Evolutionary conservation across 2,329 filamentous ascomycete genomes (phyloP).

Genomic region (Tricladium varicosporioides): DNA sequence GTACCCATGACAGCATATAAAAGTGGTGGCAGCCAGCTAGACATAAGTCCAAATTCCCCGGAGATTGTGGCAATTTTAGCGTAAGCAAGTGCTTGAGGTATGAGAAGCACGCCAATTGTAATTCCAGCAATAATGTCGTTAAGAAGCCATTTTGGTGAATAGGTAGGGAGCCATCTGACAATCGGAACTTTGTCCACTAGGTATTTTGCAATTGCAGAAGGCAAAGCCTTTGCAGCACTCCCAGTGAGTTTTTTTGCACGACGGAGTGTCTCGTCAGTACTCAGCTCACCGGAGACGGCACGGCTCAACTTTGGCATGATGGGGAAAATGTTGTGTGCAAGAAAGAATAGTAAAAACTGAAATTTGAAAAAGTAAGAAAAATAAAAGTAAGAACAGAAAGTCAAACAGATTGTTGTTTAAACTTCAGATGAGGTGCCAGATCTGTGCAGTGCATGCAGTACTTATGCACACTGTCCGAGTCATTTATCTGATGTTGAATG

Average conservation of each 20-base stretch:
- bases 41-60: slow-evolving; percentile 59
- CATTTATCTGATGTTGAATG: no score
- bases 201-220: slow-evolving; percentile 51
- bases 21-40: slow-evolving; percentile 55
- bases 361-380: no score
- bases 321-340: no score
- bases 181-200: slow-evolving; percentile 60
- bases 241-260: not conserved
- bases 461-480: no score
- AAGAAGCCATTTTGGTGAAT: slow-evolving; percentile 58
- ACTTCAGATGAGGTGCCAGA: no score
- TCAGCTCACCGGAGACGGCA: no score
- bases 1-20: slow-evolving; percentile 60
- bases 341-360: no score
- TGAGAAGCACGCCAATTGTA: slow-evolving; percentile 58
- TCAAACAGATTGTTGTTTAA: no score
- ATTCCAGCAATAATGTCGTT: slow-evolving; percentile 61
- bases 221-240: slow-evolving; percentile 4
- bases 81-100: slow-evolving; percentile 59
- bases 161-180: slow-evolving; percentile 58
- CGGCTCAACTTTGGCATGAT: no score
- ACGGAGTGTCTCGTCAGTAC: slow-evolving; percentile 6
- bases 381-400: no score
- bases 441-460: no score
- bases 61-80: slow-evolving; percentile 61